phyloP scores from a whole-genome alignment of 495 filamentous ascomycete species.

The Aspergillus funiculosus region DNA sequence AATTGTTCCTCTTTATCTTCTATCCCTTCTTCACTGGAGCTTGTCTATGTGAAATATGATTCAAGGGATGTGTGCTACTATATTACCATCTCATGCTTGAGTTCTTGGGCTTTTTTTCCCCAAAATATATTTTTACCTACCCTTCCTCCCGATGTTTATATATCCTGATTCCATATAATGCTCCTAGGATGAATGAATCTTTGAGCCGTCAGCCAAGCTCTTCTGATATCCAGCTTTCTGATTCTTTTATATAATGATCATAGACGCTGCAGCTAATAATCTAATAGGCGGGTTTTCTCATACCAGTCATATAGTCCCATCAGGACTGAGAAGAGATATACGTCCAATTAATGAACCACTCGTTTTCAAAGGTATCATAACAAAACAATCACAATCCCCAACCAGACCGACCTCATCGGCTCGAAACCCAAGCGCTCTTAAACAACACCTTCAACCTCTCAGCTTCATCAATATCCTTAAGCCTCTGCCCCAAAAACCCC shows the following conservation, averaged over 20 bases:
- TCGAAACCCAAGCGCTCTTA: conserved; percentile 57
- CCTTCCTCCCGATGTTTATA: too few species aligned
- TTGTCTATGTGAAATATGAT: conserved; percentile 9
- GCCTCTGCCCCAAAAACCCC: conserved; percentile 69
- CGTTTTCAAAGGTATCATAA: conserved; percentile 10
- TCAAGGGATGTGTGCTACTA: conserved; percentile 8
- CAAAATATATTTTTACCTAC: too few species aligned
- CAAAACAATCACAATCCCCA: conserved; percentile 3
- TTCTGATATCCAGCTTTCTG: too few species aligned
- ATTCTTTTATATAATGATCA: too few species aligned
- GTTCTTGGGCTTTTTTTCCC: neutral
- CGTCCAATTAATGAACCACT: too few species aligned
- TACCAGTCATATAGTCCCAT: too few species aligned
- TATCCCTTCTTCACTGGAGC: neutral
- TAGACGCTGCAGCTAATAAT: too few species aligned
- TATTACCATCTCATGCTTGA: conserved; percentile 8
- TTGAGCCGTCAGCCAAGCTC: too few species aligned
- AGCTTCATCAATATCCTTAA: conserved; percentile 66
- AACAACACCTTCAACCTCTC: conserved; percentile 61
- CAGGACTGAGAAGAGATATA: too few species aligned
- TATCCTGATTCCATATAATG: too few species aligned
- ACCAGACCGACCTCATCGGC: conserved; percentile 13
- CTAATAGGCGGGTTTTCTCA: too few species aligned
- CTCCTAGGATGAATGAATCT: too few species aligned
- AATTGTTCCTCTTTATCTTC: conserved; percentile 6